Conservation (phyloP, 345 rosid species). For the thale cress (Arabidopsis thaliana) region TAIR10.1 NC_003070.9:1033501-1034000, state of each 20-base stretch:
- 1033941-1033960: constrained; percentile 95
- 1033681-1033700: neutral
- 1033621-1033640: constrained; percentile 14
- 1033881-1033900: constrained; percentile 77
- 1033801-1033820: constrained; percentile 9
- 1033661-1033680: constrained; percentile 7
- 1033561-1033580: neutral
- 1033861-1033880: constrained; percentile 58
- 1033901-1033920: constrained; percentile 94
- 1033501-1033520: constrained; percentile 89
- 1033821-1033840: constrained; percentile 20
- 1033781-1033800: constrained; percentile 10
- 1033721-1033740: neutral
- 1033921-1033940: constrained; percentile 94
- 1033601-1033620: neutral
- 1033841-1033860: constrained; percentile 1
- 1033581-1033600: neutral
- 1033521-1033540: constrained; percentile 90
- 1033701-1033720: constrained; percentile 11
- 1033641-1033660: constrained; percentile 1
- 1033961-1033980: constrained; percentile 86
- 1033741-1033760: neutral
- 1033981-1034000: constrained; percentile 92
- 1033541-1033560: constrained; percentile 36
- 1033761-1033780: constrained; percentile 3